These are phyloP conservation scores for Balansia obtecta DNA, from an alignment of 2,329 filamentous ascomycete species.

Conservation along the genomic window DNA sequence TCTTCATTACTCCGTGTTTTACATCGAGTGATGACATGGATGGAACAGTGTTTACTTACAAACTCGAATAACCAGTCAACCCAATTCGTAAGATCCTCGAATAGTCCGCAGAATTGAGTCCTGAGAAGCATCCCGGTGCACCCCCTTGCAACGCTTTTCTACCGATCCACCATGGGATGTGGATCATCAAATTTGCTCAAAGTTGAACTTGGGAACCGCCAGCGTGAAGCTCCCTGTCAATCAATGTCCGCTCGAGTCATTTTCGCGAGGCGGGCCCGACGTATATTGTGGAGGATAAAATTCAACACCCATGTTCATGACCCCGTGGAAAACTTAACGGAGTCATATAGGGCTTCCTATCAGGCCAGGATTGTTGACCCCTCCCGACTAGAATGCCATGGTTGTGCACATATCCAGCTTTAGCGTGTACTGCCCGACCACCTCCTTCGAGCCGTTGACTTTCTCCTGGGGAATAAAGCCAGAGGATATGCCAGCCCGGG, in stretches of 20 bases:
- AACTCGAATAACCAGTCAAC: constrained; percentile 23
- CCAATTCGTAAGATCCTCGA: constrained; percentile 20
- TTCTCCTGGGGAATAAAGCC: constrained; percentile 45
- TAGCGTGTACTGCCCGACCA: constrained; percentile 51
- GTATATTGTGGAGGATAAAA: constrained; percentile 23
- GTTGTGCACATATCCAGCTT: constrained; percentile 47
- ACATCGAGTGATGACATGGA: too few relatives aligned
- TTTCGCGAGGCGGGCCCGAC: constrained; percentile 17
- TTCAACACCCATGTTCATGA: constrained; percentile 27
- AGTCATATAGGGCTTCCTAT: constrained; percentile 24
- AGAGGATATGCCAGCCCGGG: too few relatives aligned
- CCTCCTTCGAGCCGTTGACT: constrained; percentile 42
- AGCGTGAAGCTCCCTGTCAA: constrained; percentile 27
- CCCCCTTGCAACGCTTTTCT: constrained; percentile 26
- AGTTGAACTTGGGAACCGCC: constrained; percentile 27
- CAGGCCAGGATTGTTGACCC: constrained; percentile 21
- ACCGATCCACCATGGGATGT: constrained; percentile 20
- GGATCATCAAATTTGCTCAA: too few relatives aligned
- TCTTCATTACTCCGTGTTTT: too few relatives aligned
- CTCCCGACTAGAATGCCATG: constrained; percentile 33
- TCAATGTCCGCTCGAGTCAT: constrained; percentile 30
- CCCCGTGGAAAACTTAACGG: constrained; percentile 32
- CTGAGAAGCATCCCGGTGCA: constrained; percentile 26
- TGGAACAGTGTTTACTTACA: constrained; percentile 2
- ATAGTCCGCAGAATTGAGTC: constrained; percentile 30